These are phyloP conservation scores for Psilocybe azurescens DNA, from an alignment of 768 basidiomycete species.

Conservation along the genomic window DNA sequence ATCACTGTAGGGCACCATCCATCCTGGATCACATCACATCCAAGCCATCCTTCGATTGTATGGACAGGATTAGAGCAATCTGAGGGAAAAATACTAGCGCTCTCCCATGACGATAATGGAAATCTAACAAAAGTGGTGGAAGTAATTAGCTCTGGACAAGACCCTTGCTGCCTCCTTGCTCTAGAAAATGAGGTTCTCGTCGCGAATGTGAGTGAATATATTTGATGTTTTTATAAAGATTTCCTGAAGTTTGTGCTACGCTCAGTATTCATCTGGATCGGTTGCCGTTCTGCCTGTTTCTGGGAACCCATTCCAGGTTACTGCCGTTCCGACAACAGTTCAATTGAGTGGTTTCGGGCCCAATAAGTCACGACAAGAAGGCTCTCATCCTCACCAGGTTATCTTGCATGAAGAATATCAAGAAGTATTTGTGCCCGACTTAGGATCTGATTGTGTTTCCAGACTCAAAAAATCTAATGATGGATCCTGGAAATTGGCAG, in stretches of 20 bases:
- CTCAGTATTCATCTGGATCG: conserved; percentile 73
- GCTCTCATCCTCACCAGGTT: conserved; percentile 81
- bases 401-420: conserved; percentile 49
- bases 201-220: conserved; percentile 66
- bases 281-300: conserved; percentile 63
- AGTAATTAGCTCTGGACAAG: conserved; percentile 58
- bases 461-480: conserved; percentile 48
- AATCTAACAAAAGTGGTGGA: conserved; percentile 55
- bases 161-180: conserved; percentile 69
- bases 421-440: conserved; percentile 75
- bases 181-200: conserved; percentile 63
- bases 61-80: conserved; percentile 70
- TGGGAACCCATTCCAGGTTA: conserved; percentile 49
- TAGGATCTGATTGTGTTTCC: conserved; percentile 76
- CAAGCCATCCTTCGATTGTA: conserved; percentile 58
- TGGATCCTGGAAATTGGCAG: conserved; percentile 56
- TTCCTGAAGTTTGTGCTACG: not conserved
- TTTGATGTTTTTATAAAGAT: not conserved
- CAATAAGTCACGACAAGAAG: conserved; percentile 67
- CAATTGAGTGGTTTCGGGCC: conserved; percentile 65
- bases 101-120: conserved; percentile 62
- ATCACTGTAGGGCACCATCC: conserved; percentile 65
- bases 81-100: conserved; percentile 65
- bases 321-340: conserved; percentile 37
- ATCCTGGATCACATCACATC: conserved; percentile 77